These are phyloP conservation scores for Rhodotorula diobovata DNA, from an alignment of 768 basidiomycete genomes.

Conservation along the genomic window DNA sequence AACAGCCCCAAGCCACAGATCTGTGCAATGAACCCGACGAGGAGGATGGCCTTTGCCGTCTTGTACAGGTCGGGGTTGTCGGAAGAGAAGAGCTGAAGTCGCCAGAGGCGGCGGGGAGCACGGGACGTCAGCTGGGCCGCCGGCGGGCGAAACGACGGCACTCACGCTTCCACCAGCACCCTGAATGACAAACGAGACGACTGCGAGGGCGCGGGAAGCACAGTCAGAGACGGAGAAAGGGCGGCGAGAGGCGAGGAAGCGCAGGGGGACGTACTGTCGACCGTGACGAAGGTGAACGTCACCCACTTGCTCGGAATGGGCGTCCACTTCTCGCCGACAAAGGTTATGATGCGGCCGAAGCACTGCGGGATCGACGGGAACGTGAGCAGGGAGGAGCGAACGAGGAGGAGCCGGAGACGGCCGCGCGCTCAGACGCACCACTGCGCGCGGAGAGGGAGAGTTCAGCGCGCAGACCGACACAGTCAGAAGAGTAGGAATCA, in stretches of 20 bases:
- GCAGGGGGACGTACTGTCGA: background rate
- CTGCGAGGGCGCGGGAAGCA: background rate
- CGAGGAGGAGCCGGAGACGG: no score
- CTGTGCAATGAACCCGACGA: conserved; percentile 31
- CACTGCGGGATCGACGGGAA: background rate
- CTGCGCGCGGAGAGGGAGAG: background rate
- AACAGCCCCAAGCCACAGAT: conserved; percentile 35
- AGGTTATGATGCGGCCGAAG: conserved; percentile 19
- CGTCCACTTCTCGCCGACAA: conserved; percentile 28
- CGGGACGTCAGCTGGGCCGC: no score
- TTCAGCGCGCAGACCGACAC: no score
- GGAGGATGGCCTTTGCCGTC: conserved; percentile 32
- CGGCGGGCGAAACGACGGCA: no score
- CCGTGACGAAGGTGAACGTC: conserved; percentile 29
- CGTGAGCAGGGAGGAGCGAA: no score
- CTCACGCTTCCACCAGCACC: conserved; percentile 25
- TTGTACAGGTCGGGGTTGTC: conserved; percentile 24
- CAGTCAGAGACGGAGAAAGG: no score
- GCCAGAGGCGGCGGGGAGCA: no score
- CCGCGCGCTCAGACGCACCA: background rate
- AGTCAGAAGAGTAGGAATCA: background rate
- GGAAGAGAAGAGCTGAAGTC: conserved; percentile 28
- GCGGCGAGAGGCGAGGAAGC: no score
- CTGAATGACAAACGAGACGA: conserved; percentile 27
- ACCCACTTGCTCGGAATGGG: conserved; percentile 22